Evolutionary conservation across 371 early-diverging fungal genomes (phyloP).

Genomic region (Umbelopsis sp.): DNA sequence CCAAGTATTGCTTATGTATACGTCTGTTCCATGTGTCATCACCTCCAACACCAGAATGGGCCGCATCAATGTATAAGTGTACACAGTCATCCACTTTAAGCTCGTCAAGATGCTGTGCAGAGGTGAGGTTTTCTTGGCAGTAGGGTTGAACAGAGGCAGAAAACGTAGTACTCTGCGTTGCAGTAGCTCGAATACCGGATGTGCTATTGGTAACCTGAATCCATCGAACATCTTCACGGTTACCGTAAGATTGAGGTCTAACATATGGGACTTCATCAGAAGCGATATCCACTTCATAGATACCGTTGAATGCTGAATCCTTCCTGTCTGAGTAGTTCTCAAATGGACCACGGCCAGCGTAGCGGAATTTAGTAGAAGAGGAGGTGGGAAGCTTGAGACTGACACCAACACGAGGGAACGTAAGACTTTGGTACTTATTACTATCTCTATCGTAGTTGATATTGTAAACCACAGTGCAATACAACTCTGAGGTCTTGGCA

Average conservation of each 20-base stretch:
- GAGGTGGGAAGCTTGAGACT: neutral
- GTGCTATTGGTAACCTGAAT: neutral
- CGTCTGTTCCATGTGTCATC: slow-evolving; percentile 18
- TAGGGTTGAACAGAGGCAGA: slow-evolving; percentile 17
- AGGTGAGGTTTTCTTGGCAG: slow-evolving; percentile 1
- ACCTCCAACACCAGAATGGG: slow-evolving; percentile 18
- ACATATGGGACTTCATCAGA: slow-evolving; percentile 16
- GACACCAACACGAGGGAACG: slow-evolving; percentile 19
- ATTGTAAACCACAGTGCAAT: neutral
- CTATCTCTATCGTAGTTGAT: neutral
- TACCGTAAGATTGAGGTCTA: slow-evolving; percentile 14
- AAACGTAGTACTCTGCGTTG: neutral
- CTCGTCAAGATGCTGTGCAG: slow-evolving; percentile 18
- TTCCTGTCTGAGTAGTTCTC: slow-evolving; percentile 21
- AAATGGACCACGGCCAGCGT: slow-evolving; percentile 15
- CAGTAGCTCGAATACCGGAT: slow-evolving; percentile 5
- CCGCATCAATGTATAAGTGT: slow-evolving; percentile 15
- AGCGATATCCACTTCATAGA: slow-evolving; percentile 10
- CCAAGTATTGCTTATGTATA: slow-evolving; percentile 18
- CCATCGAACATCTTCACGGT: slow-evolving; percentile 17
- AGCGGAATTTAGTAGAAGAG: neutral
- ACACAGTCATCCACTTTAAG: slow-evolving; percentile 9
- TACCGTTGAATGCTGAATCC: slow-evolving; percentile 1
- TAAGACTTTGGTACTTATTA: neutral
- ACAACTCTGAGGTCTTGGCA: neutral